Evolutionary conservation across 345 rosid genomes (phyloP), one percentile per base, ranked within the genome.

Genomic region (Sonneratia alba): DNA sequence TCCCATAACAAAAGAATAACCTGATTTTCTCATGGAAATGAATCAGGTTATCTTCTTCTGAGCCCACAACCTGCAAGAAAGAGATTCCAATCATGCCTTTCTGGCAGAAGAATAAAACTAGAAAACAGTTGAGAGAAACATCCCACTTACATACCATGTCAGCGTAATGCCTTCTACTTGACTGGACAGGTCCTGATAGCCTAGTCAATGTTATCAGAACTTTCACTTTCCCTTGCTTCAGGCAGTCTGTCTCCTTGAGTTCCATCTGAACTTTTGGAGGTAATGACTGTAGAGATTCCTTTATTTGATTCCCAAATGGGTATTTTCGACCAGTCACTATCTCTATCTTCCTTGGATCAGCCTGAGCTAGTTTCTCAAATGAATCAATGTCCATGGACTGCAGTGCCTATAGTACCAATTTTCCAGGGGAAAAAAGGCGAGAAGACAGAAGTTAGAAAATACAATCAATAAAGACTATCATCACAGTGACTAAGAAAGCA

Each of bases 311-410:
- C 77, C 97, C 97, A 74, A 92, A 95, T 53, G 99, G 97, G 81
- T 83, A 95, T 72, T 92, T 92, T 68, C 97, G 78, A 71, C 99
- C 93, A 2, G 97, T 90, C 72, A 90, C 91, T 74, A 95, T 89
- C 86, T 90, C 99, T 77, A 92, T 92, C 80, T 90, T 89, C 71
- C 99, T 88, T 21, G 99, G 97, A 84, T 95, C 99, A 77, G 97
- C 96, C 78, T 87, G 89, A 68, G 93, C 89, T 73, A 92, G 87
- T 77, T 87, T 80, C 78, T 87, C 93, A 81, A 95, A 95, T 70
- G 99, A 87, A 76, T 78, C 84, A 70, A 95, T 80, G 72, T 95
- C 96, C 99, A 92, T 89, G 7, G 97, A 89, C 71, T 86, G 86
- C 64, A 95, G 87, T 69, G 97, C 99, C 99, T 95, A 76, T 71